Evolutionary conservation across 2,329 filamentous ascomycete species (phyloP).

Genomic region (Paracoccidioides lutzii): DNA sequence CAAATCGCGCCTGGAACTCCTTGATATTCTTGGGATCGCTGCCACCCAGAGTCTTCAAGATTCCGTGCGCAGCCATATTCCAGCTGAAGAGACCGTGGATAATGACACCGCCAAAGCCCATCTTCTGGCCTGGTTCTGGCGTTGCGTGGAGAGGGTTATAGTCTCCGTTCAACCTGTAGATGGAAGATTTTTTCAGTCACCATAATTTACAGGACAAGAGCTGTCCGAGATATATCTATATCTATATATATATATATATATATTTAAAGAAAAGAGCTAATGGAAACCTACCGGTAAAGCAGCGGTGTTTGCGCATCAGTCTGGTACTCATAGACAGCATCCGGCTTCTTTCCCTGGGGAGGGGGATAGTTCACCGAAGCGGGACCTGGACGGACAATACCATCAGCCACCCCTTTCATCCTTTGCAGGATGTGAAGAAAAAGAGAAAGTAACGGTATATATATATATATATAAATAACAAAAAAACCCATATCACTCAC

Average conservation of each 20-base stretch:
- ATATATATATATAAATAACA: too few relatives aligned
- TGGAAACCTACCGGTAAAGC: constrained; percentile 47
- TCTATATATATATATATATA: too few relatives aligned
- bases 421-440: background rate
- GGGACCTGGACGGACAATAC: constrained; percentile 34
- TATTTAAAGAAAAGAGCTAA: background rate
- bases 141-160: constrained; percentile 89
- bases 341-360: constrained; percentile 57
- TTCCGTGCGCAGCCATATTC: constrained; percentile 63
- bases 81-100: constrained; percentile 82
- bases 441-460: background rate
- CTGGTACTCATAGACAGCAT: constrained; percentile 56
- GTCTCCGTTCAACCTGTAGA: constrained; percentile 65
- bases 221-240: background rate
- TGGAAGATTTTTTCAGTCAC: background rate
- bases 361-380: constrained; percentile 66
- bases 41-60: constrained; percentile 60
- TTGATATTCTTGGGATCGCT: constrained; percentile 69
- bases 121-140: constrained; percentile 70
- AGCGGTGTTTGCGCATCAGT: constrained; percentile 60
- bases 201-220: background rate
- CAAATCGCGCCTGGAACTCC: constrained; percentile 82
- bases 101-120: constrained; percentile 83
- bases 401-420: background rate
- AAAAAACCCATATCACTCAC: constrained; percentile 27